A percentile compares a stretch with the other conserved stretches of the same genome.
Conservation (phyloP, 2,329 filamentous ascomycete genomes). For the Curvularia spicifera region DNA sequence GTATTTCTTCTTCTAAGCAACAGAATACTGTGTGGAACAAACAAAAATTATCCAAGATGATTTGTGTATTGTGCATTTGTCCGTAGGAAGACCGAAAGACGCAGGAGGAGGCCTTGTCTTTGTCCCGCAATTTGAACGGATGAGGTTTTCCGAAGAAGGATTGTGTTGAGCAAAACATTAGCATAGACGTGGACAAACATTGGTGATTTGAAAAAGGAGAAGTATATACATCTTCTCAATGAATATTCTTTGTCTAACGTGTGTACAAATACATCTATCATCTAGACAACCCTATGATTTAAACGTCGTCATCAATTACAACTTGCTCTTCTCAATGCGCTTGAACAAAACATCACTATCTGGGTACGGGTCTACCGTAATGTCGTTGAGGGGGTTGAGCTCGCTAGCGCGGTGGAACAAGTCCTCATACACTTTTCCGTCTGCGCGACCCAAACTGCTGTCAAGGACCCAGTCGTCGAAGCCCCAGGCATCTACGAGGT, state of each 20-base stretch:
- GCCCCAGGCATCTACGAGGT: conserved; percentile 75
- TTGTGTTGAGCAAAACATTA: not conserved
- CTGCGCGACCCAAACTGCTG: conserved; percentile 70
- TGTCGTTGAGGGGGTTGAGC: conserved; percentile 74
- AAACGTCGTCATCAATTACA: conserved; percentile 42
- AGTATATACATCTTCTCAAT: too few species aligned
- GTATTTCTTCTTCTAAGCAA: not conserved
- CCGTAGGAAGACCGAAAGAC: not conserved
- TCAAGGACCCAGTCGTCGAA: conserved; percentile 82
- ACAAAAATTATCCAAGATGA: too few species aligned
- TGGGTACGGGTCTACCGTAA: conserved; percentile 76
- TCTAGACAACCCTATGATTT: not conserved
- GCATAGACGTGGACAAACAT: not conserved
- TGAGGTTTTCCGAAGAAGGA: not conserved
- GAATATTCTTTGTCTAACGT: conserved; percentile 1
- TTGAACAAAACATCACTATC: conserved; percentile 66
- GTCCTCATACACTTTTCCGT: conserved; percentile 79
- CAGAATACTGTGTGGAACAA: too few species aligned
- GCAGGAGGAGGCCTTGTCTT: not conserved
- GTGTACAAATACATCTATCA: conserved; percentile 9
- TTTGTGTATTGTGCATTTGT: not conserved
- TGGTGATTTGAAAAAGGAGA: not conserved
- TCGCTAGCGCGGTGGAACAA: conserved; percentile 75
- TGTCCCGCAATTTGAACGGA: conserved; percentile 6
- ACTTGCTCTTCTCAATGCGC: conserved; percentile 64